Percentiles rank a stretch among this genome's conserved stretches.
Conservation (phyloP, 2,329 filamentous ascomycete genomes). For the Mycosphaerella arachidis region DNA sequence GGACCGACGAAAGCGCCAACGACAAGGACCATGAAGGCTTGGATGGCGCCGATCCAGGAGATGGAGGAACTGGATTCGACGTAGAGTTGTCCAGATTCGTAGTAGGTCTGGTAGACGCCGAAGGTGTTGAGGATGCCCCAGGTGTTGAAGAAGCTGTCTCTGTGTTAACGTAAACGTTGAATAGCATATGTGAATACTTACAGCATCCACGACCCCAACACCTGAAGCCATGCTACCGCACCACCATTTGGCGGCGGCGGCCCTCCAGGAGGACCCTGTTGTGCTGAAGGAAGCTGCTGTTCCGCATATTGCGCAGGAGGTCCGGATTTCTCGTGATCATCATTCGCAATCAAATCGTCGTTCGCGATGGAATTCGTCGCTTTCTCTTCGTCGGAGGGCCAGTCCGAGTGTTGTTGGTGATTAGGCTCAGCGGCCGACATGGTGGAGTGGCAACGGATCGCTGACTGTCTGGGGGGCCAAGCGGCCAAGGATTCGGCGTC, state of each 20-base stretch:
- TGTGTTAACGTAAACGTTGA: neutral
- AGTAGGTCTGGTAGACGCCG: slow-evolving; percentile 48
- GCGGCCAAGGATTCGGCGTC: neutral
- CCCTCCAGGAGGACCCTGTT: slow-evolving; percentile 3
- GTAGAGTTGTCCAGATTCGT: slow-evolving; percentile 40
- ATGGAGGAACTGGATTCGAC: slow-evolving; percentile 26
- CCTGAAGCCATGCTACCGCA: slow-evolving; percentile 44
- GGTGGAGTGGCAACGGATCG: neutral
- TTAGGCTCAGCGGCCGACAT: neutral
- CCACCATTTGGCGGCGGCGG: slow-evolving; percentile 37
- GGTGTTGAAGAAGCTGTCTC: slow-evolving; percentile 41
- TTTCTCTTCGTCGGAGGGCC: neutral
- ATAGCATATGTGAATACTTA: neutral
- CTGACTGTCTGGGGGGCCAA: neutral
- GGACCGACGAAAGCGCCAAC: slow-evolving; percentile 46
- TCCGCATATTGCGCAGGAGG: neutral
- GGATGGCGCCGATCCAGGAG: slow-evolving; percentile 46
- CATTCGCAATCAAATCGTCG: neutral
- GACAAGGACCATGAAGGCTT: slow-evolving; percentile 45
- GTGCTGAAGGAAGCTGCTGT: neutral
- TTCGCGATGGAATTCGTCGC: neutral
- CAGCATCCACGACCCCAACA: slow-evolving; percentile 28
- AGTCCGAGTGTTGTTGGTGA: neutral
- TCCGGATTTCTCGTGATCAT: neutral
- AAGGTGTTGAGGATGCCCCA: slow-evolving; percentile 45